Evolutionary conservation across 108 stramenopile species (phyloP).

Genomic region (Thalassiosira profunda): DNA sequence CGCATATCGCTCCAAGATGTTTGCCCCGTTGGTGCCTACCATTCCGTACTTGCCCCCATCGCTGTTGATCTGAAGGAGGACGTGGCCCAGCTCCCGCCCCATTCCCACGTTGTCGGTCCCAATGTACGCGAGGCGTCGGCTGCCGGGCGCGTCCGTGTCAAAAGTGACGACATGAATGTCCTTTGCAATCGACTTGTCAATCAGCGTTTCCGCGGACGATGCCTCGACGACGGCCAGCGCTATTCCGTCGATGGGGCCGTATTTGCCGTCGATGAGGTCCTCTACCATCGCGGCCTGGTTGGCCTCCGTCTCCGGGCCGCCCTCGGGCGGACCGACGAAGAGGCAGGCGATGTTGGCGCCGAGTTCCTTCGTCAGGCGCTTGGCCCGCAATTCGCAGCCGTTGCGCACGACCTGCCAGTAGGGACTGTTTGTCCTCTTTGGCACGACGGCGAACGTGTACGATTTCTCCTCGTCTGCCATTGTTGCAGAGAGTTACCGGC

Average conservation of each 20-base stretch:
- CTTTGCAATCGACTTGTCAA: background rate
- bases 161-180: slow-evolving; percentile 35
- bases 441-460: slow-evolving; percentile 5
- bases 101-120: slow-evolving; percentile 45
- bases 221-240: slow-evolving; percentile 2
- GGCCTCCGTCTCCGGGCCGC: background rate
- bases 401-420: background rate
- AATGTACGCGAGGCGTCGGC: slow-evolving; percentile 34
- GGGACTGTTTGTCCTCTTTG: background rate
- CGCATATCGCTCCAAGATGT: slow-evolving; percentile 2
- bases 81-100: slow-evolving; percentile 31
- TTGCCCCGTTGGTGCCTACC: slow-evolving; percentile 6
- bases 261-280: background rate
- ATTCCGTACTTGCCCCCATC: slow-evolving; percentile 38
- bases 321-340: background rate
- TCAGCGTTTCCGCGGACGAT: background rate
- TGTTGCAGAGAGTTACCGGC: too few species aligned
- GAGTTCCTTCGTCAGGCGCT: background rate
- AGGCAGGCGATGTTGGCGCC: background rate
- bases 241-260: slow-evolving; percentile 6
- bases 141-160: slow-evolving; percentile 36
- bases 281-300: too few species aligned
- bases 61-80: slow-evolving; percentile 35
- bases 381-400: too few species aligned
- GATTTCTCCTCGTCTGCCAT: too few species aligned